Evolutionary conservation across 2,329 filamentous ascomycete genomes (phyloP), one percentile per base, ranked within the genome.

Genomic region (Aspergillus arachidicola): DNA sequence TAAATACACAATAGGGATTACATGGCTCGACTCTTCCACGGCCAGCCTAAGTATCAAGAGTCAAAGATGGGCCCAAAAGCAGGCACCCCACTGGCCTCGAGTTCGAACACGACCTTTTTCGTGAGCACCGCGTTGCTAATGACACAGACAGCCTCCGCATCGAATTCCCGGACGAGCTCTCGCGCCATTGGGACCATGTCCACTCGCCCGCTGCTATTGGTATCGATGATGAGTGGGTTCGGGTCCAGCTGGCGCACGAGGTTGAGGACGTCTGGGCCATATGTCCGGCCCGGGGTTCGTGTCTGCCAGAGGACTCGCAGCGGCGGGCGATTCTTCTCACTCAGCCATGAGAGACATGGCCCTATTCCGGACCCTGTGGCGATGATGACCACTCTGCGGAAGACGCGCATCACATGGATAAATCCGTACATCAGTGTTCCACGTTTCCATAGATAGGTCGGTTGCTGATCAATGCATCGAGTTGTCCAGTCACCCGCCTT

Each of bases 311-410:
- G 63, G 19, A 71, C 64, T 38, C 68, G 65, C 57, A 79, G 71
- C 43, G 74, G 70, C 10, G 70, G 69, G 6, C 48, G 48, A 51
- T 51, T 6, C 28, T 51, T 32, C 48, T 51, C 48, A 10, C 48
- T 51, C 23, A 51, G 3, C 21, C 21, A 51, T 0, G 48, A 51
- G 3, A 80, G 71, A 53, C 76, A 76, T 7, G 78, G 78, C 0
- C 77, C 78, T 54, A 80, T 79, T 2, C 78, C 78, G 16, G 72
- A 75, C 9, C 78, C 78, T 1, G 78, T 80, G 3, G 75, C 76
- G n/a, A 80, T 73, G 12, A 80, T 70, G 45, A 79, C 73, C 11
- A 78, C 71, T 21, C 70, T 66, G 23, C 71, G 69, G 65, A 79
- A 79, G 6, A 79, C 74, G 61, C 75, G 74, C 48, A 79, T 70